phyloP scores from a whole-genome alignment of 441 rosid genomes.

The Populus trichocarpa region DNA sequence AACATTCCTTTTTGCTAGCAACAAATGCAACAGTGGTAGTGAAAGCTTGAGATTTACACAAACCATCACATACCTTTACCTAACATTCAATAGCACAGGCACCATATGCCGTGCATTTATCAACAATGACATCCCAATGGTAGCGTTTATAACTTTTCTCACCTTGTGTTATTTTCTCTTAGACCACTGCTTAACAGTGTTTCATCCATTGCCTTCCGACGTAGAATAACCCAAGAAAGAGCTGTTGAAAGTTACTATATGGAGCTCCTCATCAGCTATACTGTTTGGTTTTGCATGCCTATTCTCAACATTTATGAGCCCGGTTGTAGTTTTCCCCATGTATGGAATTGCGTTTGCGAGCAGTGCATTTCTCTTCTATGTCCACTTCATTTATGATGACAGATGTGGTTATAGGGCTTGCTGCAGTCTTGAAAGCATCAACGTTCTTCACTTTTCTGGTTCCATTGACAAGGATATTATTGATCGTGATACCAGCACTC shows the following conservation, averaged over 20 bases:
- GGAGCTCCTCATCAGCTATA: neutral
- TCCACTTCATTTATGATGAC: neutral
- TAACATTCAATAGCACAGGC: slow-evolving; percentile 3
- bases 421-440: neutral
- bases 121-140: slow-evolving; percentile 8
- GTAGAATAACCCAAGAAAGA: neutral
- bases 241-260: neutral
- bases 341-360: neutral
- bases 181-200: neutral
- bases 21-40: neutral
- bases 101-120: neutral
- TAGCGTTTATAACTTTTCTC: neutral
- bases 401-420: neutral
- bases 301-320: neutral
- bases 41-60: neutral
- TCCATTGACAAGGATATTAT: neutral
- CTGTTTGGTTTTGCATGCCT: slow-evolving; percentile 9
- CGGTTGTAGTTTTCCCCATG: neutral
- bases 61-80: neutral
- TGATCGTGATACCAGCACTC: neutral
- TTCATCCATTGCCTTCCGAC: neutral
- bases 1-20: neutral
- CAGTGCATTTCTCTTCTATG: neutral
- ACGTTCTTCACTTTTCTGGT: too few species aligned
- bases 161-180: neutral